These are phyloP conservation scores for Adansonia rubrostipa DNA, from an alignment of 441 rosid genomes.

Conservation along the genomic window DNA sequence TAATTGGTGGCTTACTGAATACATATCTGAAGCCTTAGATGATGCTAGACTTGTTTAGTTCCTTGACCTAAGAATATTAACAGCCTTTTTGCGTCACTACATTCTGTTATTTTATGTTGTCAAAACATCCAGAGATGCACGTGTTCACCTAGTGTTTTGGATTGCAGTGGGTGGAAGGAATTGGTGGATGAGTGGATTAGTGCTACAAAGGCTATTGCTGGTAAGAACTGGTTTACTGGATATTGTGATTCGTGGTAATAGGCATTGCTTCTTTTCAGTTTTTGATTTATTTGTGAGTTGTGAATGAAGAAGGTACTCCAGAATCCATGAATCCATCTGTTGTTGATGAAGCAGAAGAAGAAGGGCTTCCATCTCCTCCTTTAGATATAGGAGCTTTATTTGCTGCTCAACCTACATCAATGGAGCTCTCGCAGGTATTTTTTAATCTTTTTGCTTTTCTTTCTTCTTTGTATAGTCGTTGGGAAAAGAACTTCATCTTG, in stretches of 20 bases:
- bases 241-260: constrained; percentile 10
- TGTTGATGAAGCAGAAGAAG: constrained; percentile 56
- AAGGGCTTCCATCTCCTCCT: constrained; percentile 92
- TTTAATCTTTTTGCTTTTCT: neutral
- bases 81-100: neutral
- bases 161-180: constrained; percentile 75
- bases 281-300: constrained; percentile 18
- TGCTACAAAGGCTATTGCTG: constrained; percentile 60
- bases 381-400: constrained; percentile 76
- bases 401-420: constrained; percentile 64
- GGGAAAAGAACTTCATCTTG: neutral
- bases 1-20: neutral
- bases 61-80: neutral
- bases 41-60: constrained; percentile 1
- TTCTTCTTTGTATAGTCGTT: neutral
- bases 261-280: constrained; percentile 21
- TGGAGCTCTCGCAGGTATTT: constrained; percentile 71
- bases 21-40: neutral
- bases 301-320: constrained; percentile 75
- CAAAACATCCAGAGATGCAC: neutral
- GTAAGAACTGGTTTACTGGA: constrained; percentile 36
- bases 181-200: constrained; percentile 85
- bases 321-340: constrained; percentile 90
- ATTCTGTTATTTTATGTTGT: neutral
- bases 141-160: constrained; percentile 23